These are phyloP conservation scores for Backusella australiensis DNA, from an alignment of 192 early-diverging fungal species.

Conservation along the genomic window DNA sequence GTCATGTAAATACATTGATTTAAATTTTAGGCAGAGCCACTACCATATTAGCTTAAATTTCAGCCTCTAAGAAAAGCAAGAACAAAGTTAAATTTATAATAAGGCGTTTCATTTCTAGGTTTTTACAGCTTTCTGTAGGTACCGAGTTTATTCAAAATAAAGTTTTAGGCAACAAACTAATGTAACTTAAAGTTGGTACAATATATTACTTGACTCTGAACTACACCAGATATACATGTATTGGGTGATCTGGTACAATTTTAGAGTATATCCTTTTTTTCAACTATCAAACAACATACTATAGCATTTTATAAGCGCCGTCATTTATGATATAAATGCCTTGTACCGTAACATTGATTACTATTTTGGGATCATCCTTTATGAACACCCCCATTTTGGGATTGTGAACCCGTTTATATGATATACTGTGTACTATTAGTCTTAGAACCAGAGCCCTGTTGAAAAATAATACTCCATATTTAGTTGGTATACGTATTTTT, in stretches of 20 bases:
- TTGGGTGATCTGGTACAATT: too few relatives aligned
- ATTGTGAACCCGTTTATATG: not conserved
- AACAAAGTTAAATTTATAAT: not conserved
- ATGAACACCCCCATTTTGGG: not conserved
- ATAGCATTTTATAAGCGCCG: too few relatives aligned
- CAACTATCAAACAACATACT: too few relatives aligned
- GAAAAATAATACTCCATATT: not conserved
- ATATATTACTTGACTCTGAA: not conserved
- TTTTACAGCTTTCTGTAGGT: not conserved
- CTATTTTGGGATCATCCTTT: not conserved
- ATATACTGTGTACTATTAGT: not conserved
- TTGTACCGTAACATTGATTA: not conserved
- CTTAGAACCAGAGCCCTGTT: not conserved
- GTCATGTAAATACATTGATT: not conserved
- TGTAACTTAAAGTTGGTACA: not conserved
- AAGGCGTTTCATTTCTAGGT: not conserved
- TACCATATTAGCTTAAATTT: not conserved
- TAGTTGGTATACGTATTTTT: not conserved
- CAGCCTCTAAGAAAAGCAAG: not conserved
- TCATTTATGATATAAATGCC: too few relatives aligned
- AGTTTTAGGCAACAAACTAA: not conserved
- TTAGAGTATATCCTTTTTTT: too few relatives aligned
- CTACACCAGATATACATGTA: too few relatives aligned
- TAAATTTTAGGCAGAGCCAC: not conserved
- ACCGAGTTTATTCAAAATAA: conserved; percentile 4